Conservation (phyloP, 2,329 filamentous ascomycete genomes). For the Fusarium sp. region DNA sequence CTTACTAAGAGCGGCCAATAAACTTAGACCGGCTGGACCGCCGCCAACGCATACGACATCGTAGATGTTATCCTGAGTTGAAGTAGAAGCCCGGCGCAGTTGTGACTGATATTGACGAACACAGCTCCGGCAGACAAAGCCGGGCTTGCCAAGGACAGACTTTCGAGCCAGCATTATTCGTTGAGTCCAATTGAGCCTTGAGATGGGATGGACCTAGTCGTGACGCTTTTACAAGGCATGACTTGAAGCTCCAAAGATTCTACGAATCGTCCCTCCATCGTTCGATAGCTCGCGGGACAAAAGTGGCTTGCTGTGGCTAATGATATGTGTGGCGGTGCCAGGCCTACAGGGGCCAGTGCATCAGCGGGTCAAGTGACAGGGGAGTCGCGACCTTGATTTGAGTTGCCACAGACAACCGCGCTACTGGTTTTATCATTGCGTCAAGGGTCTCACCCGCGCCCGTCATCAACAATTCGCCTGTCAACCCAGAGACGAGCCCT, state of each 20-base stretch:
- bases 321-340: conserved; percentile 22
- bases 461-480: conserved; percentile 45
- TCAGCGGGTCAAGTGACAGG: conserved; percentile 45
- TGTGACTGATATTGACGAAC: conserved; percentile 56
- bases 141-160: conserved; percentile 45
- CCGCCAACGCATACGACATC: conserved; percentile 94
- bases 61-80: conserved; percentile 77
- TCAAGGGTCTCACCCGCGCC: conserved; percentile 48
- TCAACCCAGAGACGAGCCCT: conserved; percentile 36
- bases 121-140: conserved; percentile 64
- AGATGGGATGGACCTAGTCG: conserved; percentile 10
- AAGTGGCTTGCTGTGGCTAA: conserved; percentile 31
- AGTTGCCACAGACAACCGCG: conserved; percentile 59
- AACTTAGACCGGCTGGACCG: conserved; percentile 88
- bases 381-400: conserved; percentile 31
- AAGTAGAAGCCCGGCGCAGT: conserved; percentile 59
- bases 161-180: conserved; percentile 49
- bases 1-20: conserved; percentile 80
- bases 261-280: conserved; percentile 37
- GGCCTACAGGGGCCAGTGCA: background rate
- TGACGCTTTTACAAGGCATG: conserved; percentile 24
- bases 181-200: conserved; percentile 10
- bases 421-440: conserved; percentile 50
- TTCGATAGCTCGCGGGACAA: conserved; percentile 41
- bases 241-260: conserved; percentile 28